Conservation (phyloP, 176 grass and related monocot genomes). For the Avena eriantha region DNA sequence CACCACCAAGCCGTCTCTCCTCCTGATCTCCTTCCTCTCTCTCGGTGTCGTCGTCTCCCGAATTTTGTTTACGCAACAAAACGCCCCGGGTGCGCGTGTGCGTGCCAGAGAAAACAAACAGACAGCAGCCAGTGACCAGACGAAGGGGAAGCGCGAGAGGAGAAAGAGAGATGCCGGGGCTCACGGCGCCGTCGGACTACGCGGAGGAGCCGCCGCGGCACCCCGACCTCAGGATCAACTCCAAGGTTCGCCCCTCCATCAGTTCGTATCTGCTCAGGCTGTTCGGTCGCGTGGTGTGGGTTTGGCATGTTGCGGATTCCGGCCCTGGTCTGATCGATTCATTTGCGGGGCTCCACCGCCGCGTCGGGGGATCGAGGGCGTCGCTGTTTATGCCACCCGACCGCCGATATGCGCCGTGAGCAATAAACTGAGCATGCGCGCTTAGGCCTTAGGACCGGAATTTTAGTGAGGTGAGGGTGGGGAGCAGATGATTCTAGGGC, state of each 20-base stretch:
- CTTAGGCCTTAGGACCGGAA: background rate
- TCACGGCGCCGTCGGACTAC: constrained; percentile 76
- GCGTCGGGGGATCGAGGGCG: background rate
- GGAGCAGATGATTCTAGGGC: background rate
- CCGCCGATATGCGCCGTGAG: constrained; percentile 8
- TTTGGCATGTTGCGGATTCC: constrained; percentile 16
- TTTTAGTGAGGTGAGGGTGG: background rate
- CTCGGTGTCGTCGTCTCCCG: constrained; percentile 20
- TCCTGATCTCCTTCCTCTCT: background rate
- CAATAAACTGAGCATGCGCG: background rate
- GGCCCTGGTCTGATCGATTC: background rate
- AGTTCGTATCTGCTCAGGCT: background rate
- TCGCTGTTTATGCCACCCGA: background rate
- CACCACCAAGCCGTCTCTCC: background rate
- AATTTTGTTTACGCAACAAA: background rate
- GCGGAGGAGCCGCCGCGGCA: constrained; percentile 82
- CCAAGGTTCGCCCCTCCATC: constrained; percentile 53
- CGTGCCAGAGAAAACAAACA: background rate
- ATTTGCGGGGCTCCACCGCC: background rate
- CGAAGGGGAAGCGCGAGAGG: background rate
- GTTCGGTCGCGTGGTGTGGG: background rate
- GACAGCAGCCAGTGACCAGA: background rate
- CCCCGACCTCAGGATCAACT: constrained; percentile 79
- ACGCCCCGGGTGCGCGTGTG: background rate
- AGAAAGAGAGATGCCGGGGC: constrained; percentile 64